Evolutionary conservation across 1,284 basidiomycete genomes (phyloP).

Genomic region (Caloboletus inedulis): DNA sequence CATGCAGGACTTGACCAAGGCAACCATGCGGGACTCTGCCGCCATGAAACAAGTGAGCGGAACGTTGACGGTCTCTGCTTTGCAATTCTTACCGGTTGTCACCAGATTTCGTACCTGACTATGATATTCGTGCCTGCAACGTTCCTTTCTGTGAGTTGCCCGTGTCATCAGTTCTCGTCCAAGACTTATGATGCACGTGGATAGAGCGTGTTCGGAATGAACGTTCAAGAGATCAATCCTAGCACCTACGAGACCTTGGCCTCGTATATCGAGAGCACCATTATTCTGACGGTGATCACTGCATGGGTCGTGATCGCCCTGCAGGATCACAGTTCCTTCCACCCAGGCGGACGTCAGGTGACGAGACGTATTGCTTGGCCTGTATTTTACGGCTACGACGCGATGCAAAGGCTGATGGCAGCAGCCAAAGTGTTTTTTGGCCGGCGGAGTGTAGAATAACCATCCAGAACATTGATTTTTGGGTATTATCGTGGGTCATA

Average conservation of each 20-base stretch:
- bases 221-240: constrained; percentile 40
- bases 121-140: constrained; percentile 34
- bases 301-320: constrained; percentile 44
- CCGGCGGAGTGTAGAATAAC: not conserved
- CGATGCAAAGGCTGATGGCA: not conserved
- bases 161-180: not conserved
- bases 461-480: not conserved
- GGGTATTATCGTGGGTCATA: not conserved
- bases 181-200: not conserved
- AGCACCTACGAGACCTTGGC: constrained; percentile 34
- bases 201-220: constrained; percentile 39
- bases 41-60: constrained; percentile 47
- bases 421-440: not conserved
- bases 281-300: constrained; percentile 48
- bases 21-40: constrained; percentile 44
- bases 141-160: constrained; percentile 38
- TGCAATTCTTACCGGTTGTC: not conserved
- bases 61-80: not conserved
- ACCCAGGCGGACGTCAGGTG: constrained; percentile 6
- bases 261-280: constrained; percentile 41
- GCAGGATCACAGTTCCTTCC: constrained; percentile 28
- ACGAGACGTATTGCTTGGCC: constrained; percentile 24
- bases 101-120: constrained; percentile 32
- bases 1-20: constrained; percentile 46
- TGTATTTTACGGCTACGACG: constrained; percentile 1